phyloP scores from a whole-genome alignment of 1,284 basidiomycete genomes.

The Thelephora terrestris region DNA sequence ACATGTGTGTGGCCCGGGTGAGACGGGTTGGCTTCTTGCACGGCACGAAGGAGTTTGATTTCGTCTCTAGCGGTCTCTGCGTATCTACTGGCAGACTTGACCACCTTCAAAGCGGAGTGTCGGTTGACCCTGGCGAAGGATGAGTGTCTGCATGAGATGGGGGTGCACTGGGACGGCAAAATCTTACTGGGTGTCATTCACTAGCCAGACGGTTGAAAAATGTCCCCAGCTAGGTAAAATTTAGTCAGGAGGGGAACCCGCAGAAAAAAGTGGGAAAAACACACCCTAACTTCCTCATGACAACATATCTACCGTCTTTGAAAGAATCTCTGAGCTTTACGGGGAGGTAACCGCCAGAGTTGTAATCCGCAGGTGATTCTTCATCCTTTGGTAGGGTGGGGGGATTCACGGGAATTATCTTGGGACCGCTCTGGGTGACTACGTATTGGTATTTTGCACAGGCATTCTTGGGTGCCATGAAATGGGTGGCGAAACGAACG shows the following conservation, averaged over 20 bases:
- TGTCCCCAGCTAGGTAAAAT: constrained; percentile 67
- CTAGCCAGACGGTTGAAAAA: constrained; percentile 82
- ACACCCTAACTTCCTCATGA: constrained; percentile 77
- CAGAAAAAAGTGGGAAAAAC: constrained; percentile 15
- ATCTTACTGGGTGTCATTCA: constrained; percentile 60
- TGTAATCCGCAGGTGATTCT: constrained; percentile 72
- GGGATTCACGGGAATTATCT: constrained; percentile 52
- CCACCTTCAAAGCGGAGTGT: constrained; percentile 86
- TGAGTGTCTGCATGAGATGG: constrained; percentile 9
- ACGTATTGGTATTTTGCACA: constrained; percentile 69
- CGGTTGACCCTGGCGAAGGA: constrained; percentile 38
- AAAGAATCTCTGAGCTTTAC: constrained; percentile 73
- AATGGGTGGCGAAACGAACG: constrained; percentile 11
- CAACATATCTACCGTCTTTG: constrained; percentile 67
- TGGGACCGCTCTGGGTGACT: constrained; percentile 51
- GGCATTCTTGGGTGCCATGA: constrained; percentile 55
- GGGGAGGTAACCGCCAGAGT: constrained; percentile 72
- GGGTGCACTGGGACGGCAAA: constrained; percentile 8
- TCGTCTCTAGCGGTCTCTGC: constrained; percentile 88
- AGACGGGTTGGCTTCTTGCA: constrained; percentile 59
- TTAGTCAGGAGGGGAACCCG: constrained; percentile 14
- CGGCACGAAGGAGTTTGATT: constrained; percentile 76
- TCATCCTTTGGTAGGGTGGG: constrained; percentile 60
- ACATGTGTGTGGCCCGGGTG: constrained; percentile 65
- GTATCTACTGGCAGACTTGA: constrained; percentile 80